Base-by-base conservation (phyloP, 306 rosid species). In the Lithocarpus polystachyus region DNA sequence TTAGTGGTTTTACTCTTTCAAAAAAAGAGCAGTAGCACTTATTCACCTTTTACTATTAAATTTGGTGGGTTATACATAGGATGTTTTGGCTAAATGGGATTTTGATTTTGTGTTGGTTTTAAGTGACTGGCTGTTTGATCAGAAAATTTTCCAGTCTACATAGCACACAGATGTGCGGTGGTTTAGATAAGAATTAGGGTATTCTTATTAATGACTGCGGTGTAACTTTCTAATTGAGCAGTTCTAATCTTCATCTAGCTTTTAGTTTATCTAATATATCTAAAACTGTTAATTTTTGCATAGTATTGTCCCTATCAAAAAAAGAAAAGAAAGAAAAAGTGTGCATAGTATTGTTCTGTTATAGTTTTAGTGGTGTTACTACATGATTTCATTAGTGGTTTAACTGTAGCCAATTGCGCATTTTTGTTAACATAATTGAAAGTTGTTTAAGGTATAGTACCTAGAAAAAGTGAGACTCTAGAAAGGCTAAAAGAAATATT, bases 11-110 rank as follows among this genome's bases (percentile, higher is more conserved):
- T 0, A 48, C 15, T 48, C 4, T 12, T 48, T 48, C 53, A 48
- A 81, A 61, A 76, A 84, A 86, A 88, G 93, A 82, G 78, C 85
- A 85, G 76, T 87, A 86, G 91, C 88, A 90, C 82, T 87, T 90
- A 86, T 52, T 83, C 82, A 82, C 81, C 81, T 80, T 48, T 82
- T 83, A 60, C 74, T 80, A 74, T 78, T 54, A 28, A 67, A 51
- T 71, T 74, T 48, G 76, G 14, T 45, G 37, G 72, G 84, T 78
- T 80, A 83, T 89, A 78, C 87, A 80, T 81, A 81, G 85, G 74
- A 73, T 79, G 71, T 65, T 80, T 74, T 82, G 82, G 82, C 51
- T 3, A 77, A 56, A 48, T 48, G 53, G 77, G 55, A 31, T 78
- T 79, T 77, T 68, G 65, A 72, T 80, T 76, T 70, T 45, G 35